These are phyloP conservation scores for Trichoderma breve DNA, from an alignment of 2,329 filamentous ascomycete genomes.

Conservation along the genomic window DNA sequence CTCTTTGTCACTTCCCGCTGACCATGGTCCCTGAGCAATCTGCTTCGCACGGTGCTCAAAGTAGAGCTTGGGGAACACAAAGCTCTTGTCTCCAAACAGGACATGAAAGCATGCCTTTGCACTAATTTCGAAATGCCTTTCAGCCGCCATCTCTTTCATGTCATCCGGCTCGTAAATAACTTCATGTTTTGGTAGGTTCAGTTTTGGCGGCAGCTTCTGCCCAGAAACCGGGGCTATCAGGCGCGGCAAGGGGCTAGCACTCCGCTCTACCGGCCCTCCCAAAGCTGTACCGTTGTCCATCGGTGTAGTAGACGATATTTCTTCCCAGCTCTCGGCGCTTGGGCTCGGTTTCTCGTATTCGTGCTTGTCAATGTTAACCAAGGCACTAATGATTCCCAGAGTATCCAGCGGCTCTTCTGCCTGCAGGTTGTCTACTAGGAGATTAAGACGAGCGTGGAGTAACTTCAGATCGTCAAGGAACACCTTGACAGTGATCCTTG, in stretches of 20 bases:
- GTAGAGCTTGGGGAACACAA: constrained; percentile 88
- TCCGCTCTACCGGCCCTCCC: constrained; percentile 37
- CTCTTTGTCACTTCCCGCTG: constrained; percentile 59
- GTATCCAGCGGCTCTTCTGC: constrained; percentile 67
- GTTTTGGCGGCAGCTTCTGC: constrained; percentile 57
- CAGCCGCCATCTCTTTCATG: constrained; percentile 71
- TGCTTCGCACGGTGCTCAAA: constrained; percentile 75
- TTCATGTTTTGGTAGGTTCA: constrained; percentile 77
- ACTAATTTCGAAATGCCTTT: constrained; percentile 84
- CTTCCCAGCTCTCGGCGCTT: constrained; percentile 88
- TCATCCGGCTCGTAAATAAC: constrained; percentile 81
- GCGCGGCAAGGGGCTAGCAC: constrained; percentile 36
- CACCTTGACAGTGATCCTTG: constrained; percentile 82
- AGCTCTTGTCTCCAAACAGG: constrained; percentile 93
- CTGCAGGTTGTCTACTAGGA: constrained; percentile 76
- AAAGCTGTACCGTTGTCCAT: constrained; percentile 54
- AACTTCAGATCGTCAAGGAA: constrained; percentile 86
- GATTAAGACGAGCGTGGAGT: constrained; percentile 79
- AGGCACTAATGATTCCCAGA: constrained; percentile 65
- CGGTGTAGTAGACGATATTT: constrained; percentile 61
- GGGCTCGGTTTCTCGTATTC: constrained; percentile 60
- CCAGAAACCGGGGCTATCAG: constrained; percentile 35
- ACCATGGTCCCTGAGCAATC: constrained; percentile 85
- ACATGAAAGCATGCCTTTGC: constrained; percentile 95
- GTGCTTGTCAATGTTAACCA: constrained; percentile 72